Evolutionary conservation across 192 early-diverging fungal genomes (phyloP).

Genomic region (Gamsiella multidivaricata): DNA sequence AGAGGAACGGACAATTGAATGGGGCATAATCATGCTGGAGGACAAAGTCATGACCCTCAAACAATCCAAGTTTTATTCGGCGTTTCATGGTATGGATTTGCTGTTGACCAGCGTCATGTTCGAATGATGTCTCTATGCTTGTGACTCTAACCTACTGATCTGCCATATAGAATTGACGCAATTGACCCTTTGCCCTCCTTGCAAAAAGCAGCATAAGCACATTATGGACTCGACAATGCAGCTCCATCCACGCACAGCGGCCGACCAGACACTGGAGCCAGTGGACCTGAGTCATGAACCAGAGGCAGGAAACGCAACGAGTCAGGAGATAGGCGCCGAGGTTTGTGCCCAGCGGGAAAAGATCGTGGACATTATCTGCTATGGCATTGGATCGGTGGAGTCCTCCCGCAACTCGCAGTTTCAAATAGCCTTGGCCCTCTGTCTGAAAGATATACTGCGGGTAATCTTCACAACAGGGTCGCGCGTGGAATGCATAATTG

Average conservation of each 20-base stretch:
- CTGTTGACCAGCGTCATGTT: too few species aligned
- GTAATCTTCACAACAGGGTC: constrained; percentile 6
- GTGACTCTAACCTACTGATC: too few species aligned
- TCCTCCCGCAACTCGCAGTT: constrained; percentile 50
- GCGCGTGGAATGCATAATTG: too few species aligned
- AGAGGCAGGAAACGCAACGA: not conserved
- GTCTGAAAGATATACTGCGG: constrained; percentile 52
- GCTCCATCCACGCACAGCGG: too few species aligned
- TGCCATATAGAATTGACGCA: constrained; percentile 31
- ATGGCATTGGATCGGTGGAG: constrained; percentile 57
- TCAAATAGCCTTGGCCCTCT: constrained; percentile 46
- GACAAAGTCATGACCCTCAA: constrained; percentile 21
- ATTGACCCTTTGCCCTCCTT: constrained; percentile 21
- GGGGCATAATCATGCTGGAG: constrained; percentile 32
- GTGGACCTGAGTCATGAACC: not conserved
- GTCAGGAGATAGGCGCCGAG: not conserved
- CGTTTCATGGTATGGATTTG: constrained; percentile 23
- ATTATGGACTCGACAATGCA: too few species aligned
- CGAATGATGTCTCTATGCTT: too few species aligned
- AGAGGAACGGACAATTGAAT: constrained; percentile 23
- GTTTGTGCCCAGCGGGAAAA: not conserved
- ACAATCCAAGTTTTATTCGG: constrained; percentile 36
- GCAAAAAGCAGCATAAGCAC: too few species aligned
- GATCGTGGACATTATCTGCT: constrained; percentile 51
- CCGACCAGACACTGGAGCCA: too few species aligned